A percentile compares a stretch with the other conserved stretches of the same genome.
Evolutionary conservation across 441 rosid species (phyloP).

Genomic region (Syzygium syzygioides): DNA sequence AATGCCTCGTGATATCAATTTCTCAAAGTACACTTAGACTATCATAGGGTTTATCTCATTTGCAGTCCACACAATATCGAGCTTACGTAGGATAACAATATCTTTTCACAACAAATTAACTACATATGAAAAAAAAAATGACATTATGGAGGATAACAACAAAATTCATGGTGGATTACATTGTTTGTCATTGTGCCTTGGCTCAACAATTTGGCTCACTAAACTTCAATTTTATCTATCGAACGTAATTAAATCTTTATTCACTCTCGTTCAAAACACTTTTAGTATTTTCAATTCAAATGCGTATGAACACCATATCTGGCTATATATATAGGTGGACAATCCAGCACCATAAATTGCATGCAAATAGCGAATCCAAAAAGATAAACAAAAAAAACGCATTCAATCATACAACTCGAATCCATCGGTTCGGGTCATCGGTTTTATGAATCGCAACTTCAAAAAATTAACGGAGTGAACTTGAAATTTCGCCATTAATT

Average conservation of each 20-base stretch:
- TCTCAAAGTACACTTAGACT: rapidly evolving
- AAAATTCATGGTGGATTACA: not conserved
- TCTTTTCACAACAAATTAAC: no score
- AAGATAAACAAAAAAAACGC: not conserved
- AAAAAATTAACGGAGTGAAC: not conserved
- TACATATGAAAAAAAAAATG: not conserved
- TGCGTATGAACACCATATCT: not conserved
- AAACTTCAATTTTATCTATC: not conserved
- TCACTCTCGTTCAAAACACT: rapidly evolving
- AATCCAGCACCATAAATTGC: not conserved
- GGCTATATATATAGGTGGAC: not conserved
- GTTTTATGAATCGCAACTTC: not conserved
- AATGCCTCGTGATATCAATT: not conserved
- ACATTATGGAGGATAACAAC: rapidly evolving
- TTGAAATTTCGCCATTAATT: no score
- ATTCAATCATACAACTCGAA: not conserved
- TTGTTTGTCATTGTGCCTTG: not conserved
- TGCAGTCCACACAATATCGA: no score
- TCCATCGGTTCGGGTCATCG: rapidly evolving
- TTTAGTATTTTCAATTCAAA: not conserved
- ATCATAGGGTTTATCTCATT: not conserved
- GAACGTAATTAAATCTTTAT: not conserved
- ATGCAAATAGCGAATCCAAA: not conserved
- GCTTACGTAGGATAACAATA: no score
- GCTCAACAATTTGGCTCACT: not conserved